A percentile compares a stretch with the other conserved stretches of the same genome.
phyloP scores from a whole-genome alignment of 768 basidiomycete species.

The Gautieria morchelliformis region DNA sequence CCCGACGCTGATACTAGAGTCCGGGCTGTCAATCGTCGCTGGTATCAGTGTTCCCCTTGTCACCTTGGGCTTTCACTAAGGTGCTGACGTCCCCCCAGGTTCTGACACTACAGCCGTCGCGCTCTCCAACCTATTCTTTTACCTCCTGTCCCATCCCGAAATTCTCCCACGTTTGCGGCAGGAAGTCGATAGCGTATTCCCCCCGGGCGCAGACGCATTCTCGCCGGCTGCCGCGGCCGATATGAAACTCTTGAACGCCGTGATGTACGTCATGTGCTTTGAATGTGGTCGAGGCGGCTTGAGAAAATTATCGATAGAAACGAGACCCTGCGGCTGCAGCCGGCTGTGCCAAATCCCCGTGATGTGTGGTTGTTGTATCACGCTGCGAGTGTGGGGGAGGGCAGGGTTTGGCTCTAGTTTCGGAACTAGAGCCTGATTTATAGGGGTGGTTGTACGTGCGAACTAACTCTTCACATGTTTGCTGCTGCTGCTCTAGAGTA shows the following conservation, averaged over 20 bases:
- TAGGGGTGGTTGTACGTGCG: too few relatives aligned
- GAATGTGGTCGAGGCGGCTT: neutral
- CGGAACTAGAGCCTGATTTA: too few relatives aligned
- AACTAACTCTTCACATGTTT: too few relatives aligned
- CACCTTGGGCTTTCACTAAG: neutral
- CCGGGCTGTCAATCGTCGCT: constrained; percentile 31
- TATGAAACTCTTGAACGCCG: constrained; percentile 28
- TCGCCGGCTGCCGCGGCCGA: constrained; percentile 14
- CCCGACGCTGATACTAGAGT: constrained; percentile 27
- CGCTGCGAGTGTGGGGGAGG: too few relatives aligned
- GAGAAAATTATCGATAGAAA: constrained; percentile 25
- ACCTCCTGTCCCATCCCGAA: constrained; percentile 29
- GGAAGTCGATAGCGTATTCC: constrained; percentile 32
- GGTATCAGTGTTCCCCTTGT: constrained; percentile 11
- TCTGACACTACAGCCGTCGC: constrained; percentile 38
- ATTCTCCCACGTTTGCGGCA: constrained; percentile 27
- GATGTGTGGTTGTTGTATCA: too few relatives aligned
- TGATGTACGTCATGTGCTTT: constrained; percentile 18
- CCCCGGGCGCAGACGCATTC: constrained; percentile 24
- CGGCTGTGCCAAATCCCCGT: constrained; percentile 41
- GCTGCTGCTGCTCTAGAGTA: too few relatives aligned
- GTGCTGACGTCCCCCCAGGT: constrained; percentile 10
- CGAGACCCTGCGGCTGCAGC: constrained; percentile 39
- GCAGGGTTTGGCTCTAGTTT: too few relatives aligned
- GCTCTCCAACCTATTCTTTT: constrained; percentile 30